phyloP scores from a whole-genome alignment of 352 stramenopile species.

The Phytophthora vignae region DNA sequence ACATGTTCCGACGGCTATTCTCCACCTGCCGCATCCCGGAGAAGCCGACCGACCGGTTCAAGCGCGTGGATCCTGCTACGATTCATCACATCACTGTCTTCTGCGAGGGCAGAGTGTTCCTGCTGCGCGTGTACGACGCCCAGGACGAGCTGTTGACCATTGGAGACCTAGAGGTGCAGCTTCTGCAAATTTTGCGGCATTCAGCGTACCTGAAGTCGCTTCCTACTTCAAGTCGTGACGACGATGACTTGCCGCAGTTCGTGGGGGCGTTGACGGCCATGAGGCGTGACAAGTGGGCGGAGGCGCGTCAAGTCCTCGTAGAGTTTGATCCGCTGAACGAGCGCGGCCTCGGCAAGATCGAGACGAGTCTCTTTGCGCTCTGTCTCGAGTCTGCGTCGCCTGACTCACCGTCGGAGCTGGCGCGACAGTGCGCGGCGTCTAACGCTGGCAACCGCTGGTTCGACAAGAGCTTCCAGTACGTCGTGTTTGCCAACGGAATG shows the following conservation, averaged over 20 bases:
- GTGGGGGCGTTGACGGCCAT: constrained; percentile 91
- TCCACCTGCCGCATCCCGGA: constrained; percentile 92
- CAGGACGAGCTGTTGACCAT: constrained; percentile 60
- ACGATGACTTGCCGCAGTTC: constrained; percentile 41
- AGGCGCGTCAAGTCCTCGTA: constrained; percentile 74
- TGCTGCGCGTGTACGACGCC: constrained; percentile 58
- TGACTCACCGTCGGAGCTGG: constrained; percentile 51
- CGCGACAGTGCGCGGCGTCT: constrained; percentile 60
- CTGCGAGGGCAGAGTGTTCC: constrained; percentile 62
- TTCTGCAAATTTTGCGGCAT: constrained; percentile 62
- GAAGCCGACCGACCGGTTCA: constrained; percentile 53
- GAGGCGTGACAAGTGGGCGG: constrained; percentile 90
- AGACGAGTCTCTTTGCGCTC: constrained; percentile 90
- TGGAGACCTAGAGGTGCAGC: constrained; percentile 67
- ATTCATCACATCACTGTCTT: constrained; percentile 63
- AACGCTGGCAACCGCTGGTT: constrained; percentile 93
- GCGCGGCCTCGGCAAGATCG: constrained; percentile 82
- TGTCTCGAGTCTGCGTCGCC: constrained; percentile 84
- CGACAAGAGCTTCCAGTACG: constrained; percentile 96
- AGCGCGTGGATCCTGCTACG: constrained; percentile 42
- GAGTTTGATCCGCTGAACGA: constrained; percentile 52
- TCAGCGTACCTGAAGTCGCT: constrained; percentile 50
- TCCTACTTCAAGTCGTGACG: constrained; percentile 26
- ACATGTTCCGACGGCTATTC: constrained; percentile 90
- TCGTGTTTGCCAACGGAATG: constrained; percentile 94